Base-by-base conservation (phyloP, 2,329 filamentous ascomycete genomes). In the Exserohilum rostratum region DNA sequence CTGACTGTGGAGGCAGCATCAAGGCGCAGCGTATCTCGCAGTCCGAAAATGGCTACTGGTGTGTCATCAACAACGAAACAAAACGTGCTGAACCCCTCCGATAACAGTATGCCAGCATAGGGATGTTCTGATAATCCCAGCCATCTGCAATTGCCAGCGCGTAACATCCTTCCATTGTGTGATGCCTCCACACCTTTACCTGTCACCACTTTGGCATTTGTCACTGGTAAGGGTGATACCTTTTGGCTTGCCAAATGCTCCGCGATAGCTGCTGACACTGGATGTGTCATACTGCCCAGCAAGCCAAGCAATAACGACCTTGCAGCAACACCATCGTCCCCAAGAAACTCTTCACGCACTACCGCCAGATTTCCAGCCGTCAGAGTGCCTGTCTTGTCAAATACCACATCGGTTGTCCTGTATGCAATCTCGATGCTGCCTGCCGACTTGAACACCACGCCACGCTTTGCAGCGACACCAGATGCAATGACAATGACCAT, bases 301-400 rank as follows among this genome's bases (percentile, higher is more conserved):
- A 85, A 68, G 3, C 73, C 77, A 2, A 78, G 65, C 15, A 78
- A 47, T 18, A 68, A 43, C 11, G 53, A 44, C 29, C 56, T 60
- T 3, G 43, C 52, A 0, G 17, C 11, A n/a, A 34, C 20, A 5
- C 44, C 10, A 52, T 54, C 29, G 15, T 38, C 13, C 7, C 44
- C 30, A n/a, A 71, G 37, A 46, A 68, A 68, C 25, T 64, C 56
- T 56, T 73, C 64, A 3, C 52, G 53, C 5, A 70, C 64, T 3
- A 81, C 77, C 0, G 60, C 52, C 1, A 83, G 71, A 33, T 82
- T 79, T 0, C 87, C 88, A 33, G 78, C 66, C 0, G 90, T 93
- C 15, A 93, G 68, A 0, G 90, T 93, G 0, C 90, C 90, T 0
- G 90, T 93, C 73, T 93, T 93, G 77, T 93, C 90, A 62, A 93